These are phyloP conservation scores for Apiotrichum mycotoxinovorans DNA, from an alignment of 1,284 basidiomycete species.

Conservation along the genomic window DNA sequence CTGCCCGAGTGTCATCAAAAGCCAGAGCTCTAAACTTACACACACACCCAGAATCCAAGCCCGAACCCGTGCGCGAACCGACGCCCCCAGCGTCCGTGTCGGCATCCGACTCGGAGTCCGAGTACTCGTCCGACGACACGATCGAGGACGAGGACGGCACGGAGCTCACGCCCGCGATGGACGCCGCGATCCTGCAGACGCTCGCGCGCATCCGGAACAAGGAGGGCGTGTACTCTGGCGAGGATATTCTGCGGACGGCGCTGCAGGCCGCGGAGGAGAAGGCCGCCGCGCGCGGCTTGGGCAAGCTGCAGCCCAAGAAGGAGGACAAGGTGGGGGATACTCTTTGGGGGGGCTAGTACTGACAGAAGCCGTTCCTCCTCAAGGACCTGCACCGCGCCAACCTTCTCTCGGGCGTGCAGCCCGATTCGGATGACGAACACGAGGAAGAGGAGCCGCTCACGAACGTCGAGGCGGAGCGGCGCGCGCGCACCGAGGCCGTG, in stretches of 20 bases:
- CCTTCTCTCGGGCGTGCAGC: slow-evolving; percentile 37
- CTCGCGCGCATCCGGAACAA: slow-evolving; percentile 77
- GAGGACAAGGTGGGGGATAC: slow-evolving; percentile 32
- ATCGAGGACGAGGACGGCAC: slow-evolving; percentile 94
- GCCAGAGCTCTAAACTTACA: not conserved
- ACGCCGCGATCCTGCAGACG: slow-evolving; percentile 91
- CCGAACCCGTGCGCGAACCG: slow-evolving; percentile 6
- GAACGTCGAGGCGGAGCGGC: slow-evolving; percentile 72
- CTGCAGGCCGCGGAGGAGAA: slow-evolving; percentile 39
- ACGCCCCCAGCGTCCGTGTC: slow-evolving; percentile 4
- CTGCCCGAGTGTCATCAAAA: not conserved
- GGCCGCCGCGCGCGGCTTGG: slow-evolving; percentile 28
- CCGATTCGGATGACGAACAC: slow-evolving; percentile 16
- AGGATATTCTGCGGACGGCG: slow-evolving; percentile 71
- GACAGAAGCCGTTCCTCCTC: slow-evolving; percentile 49
- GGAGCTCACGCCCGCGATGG: slow-evolving; percentile 88
- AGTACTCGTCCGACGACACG: slow-evolving; percentile 56
- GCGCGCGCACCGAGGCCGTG: slow-evolving; percentile 75
- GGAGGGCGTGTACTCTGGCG: slow-evolving; percentile 68
- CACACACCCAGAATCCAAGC: not conserved
- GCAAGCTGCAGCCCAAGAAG: slow-evolving; percentile 9
- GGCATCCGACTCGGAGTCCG: slow-evolving; percentile 28
- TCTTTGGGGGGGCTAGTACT: not conserved
- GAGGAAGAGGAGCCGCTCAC: slow-evolving; percentile 56
- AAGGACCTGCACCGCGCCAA: slow-evolving; percentile 52